phyloP scores from a whole-genome alignment of 371 early-diverging fungal genomes.

The Mucor velutinosus region DNA sequence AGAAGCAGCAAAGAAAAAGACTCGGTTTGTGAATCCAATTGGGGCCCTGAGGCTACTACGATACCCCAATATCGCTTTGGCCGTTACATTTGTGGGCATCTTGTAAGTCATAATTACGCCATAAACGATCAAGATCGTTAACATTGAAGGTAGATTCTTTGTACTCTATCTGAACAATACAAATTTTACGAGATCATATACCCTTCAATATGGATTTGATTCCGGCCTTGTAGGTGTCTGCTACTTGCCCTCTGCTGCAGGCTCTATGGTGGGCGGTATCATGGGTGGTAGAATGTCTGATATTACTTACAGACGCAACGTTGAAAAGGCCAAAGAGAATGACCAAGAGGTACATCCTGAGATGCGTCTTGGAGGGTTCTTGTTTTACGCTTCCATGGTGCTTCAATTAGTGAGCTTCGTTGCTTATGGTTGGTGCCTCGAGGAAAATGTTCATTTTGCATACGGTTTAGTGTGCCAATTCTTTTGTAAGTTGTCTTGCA shows the following conservation, averaged over 20 bases:
- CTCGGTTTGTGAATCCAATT: slow-evolving; percentile 33
- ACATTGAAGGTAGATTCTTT: slow-evolving; percentile 23
- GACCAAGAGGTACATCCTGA: slow-evolving; percentile 31
- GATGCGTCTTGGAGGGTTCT: slow-evolving; percentile 36
- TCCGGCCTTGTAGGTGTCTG: slow-evolving; percentile 39
- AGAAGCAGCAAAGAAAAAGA: slow-evolving; percentile 5
- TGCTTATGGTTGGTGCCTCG: slow-evolving; percentile 48
- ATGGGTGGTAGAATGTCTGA: slow-evolving; percentile 44
- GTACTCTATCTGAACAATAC: slow-evolving; percentile 35
- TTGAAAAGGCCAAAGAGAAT: slow-evolving; percentile 22
- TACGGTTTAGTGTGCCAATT: slow-evolving; percentile 41
- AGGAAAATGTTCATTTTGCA: slow-evolving; percentile 43
- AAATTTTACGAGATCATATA: slow-evolving; percentile 36
- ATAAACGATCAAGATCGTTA: background rate
- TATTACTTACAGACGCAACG: slow-evolving; percentile 20
- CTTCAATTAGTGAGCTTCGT: slow-evolving; percentile 24
- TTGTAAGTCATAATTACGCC: slow-evolving; percentile 28
- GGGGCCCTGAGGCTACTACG: slow-evolving; percentile 29
- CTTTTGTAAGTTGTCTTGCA: slow-evolving; percentile 27
- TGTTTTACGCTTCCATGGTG: slow-evolving; percentile 22
- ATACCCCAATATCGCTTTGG: slow-evolving; percentile 34
- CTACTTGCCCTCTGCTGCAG: slow-evolving; percentile 37
- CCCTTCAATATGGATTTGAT: slow-evolving; percentile 32
- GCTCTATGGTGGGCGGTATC: slow-evolving; percentile 35
- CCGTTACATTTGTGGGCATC: slow-evolving; percentile 33